A percentile compares a stretch with the other conserved stretches of the same genome.
Conservation (phyloP, 352 stramenopile genomes). For the Pythium plurisporium region DNA sequence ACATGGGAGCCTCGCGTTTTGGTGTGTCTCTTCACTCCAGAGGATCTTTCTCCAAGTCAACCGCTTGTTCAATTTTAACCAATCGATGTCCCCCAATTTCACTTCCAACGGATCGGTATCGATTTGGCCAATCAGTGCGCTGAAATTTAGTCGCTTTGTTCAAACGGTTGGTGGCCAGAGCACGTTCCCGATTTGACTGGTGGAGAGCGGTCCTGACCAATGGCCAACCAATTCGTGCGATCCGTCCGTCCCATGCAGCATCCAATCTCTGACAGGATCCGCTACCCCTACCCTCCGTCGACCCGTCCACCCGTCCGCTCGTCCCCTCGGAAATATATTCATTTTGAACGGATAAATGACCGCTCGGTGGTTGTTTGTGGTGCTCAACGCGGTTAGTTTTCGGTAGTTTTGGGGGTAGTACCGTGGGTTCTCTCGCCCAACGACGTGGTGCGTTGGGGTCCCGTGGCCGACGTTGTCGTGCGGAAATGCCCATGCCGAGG, state of each 20-base stretch:
- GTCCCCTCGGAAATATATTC: conserved; percentile 15
- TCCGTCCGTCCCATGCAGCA: background rate
- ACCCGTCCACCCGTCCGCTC: conserved; percentile 14
- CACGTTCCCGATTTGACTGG: conserved; percentile 22
- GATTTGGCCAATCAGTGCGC: conserved; percentile 5
- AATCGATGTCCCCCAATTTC: background rate
- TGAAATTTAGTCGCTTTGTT: background rate
- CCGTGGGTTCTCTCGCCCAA: conserved; percentile 6
- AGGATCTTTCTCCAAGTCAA: conserved; percentile 11
- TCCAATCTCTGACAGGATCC: conserved; percentile 19
- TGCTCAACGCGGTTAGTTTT: conserved; percentile 11
- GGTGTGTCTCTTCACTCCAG: conserved; percentile 23
- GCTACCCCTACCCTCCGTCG: conserved; percentile 12
- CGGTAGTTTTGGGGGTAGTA: background rate
- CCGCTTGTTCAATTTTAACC: background rate
- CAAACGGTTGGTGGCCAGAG: conserved; percentile 25
- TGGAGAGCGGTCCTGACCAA: conserved; percentile 12
- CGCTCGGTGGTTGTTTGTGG: background rate
- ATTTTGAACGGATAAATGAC: conserved; percentile 20
- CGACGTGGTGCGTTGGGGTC: conserved; percentile 3
- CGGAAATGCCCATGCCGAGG: conserved; percentile 7
- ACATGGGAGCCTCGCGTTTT: conserved; percentile 3
- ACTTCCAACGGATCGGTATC: background rate
- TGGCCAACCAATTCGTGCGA: conserved; percentile 12
- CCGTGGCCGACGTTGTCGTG: conserved; percentile 17